Percentiles rank a stretch among this genome's conserved stretches.
phyloP scores from a whole-genome alignment of 495 filamentous ascomycete species.

The Cercophora scortea region DNA sequence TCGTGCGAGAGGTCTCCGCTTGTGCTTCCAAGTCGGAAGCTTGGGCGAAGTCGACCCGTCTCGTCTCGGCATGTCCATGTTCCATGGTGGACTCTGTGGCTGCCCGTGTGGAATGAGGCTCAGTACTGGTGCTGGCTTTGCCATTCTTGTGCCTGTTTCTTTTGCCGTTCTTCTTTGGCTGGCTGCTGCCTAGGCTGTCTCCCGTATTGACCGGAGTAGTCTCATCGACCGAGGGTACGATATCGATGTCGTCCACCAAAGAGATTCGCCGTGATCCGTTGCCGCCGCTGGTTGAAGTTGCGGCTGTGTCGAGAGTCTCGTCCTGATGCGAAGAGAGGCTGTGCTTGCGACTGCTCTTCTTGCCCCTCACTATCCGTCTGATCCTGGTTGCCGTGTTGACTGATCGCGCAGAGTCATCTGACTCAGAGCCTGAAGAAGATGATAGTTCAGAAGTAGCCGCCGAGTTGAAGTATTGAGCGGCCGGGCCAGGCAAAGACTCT shows the following conservation, averaged over 20 bases:
- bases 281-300: background rate
- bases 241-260: background rate
- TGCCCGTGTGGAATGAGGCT: background rate
- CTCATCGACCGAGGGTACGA: background rate
- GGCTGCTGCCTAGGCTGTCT: background rate
- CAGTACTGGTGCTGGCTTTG: background rate
- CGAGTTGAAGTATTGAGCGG: conserved; percentile 64
- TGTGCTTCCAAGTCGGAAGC: conserved; percentile 12
- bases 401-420: background rate
- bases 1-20: conserved; percentile 5
- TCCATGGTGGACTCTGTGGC: background rate
- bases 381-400: background rate
- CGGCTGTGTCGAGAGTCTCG: background rate
- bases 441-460: conserved; percentile 54
- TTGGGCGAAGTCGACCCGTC: conserved; percentile 28
- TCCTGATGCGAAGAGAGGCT: background rate
- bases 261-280: background rate
- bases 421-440: conserved; percentile 36
- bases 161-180: conserved; percentile 3
- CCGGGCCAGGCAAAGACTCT: conserved; percentile 71
- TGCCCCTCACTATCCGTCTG: conserved; percentile 19
- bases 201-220: background rate
- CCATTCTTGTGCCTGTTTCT: background rate
- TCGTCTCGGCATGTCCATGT: background rate
- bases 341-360: background rate